Conservation (phyloP, 2,329 filamentous ascomycete genomes). For the Clarireedia sp. region DNA sequence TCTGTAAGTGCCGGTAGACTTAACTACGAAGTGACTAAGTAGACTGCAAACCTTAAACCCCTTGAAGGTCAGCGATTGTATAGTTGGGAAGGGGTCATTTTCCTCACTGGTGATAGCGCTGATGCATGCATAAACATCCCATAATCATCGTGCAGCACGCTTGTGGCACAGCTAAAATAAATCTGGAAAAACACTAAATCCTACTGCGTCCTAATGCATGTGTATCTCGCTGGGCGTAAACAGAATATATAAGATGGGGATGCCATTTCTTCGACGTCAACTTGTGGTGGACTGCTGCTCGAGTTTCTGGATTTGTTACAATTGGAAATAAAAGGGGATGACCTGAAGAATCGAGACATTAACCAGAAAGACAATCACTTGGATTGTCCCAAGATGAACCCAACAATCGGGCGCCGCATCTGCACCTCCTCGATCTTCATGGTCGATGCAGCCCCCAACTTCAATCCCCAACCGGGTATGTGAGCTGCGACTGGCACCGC, state of each 20-base stretch:
- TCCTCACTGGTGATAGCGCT: not conserved
- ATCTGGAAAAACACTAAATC: too few species aligned
- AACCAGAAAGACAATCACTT: not conserved
- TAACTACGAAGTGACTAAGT: not conserved
- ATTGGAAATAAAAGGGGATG: too few species aligned
- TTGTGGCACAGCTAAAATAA: not conserved
- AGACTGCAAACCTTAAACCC: not conserved
- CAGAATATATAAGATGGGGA: not conserved
- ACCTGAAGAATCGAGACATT: too few species aligned
- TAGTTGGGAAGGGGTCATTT: too few species aligned
- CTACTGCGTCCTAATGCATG: not conserved
- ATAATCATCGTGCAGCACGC: not conserved
- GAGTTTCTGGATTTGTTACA: too few species aligned
- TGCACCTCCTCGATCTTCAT: slow-evolving; percentile 12
- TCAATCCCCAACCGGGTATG: slow-evolving; percentile 17
- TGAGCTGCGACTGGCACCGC: slow-evolving; percentile 16
- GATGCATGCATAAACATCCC: not conserved
- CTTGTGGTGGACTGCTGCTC: too few species aligned
- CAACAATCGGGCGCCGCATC: not conserved
- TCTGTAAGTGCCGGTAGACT: too few species aligned
- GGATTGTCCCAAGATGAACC: not conserved
- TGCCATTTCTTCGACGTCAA: not conserved
- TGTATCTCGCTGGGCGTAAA: not conserved
- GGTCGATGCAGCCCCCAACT: slow-evolving; percentile 13
- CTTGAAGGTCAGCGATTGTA: not conserved